Base-by-base conservation (phyloP, 345 rosid species). In the Physaria fendleri region DNA sequence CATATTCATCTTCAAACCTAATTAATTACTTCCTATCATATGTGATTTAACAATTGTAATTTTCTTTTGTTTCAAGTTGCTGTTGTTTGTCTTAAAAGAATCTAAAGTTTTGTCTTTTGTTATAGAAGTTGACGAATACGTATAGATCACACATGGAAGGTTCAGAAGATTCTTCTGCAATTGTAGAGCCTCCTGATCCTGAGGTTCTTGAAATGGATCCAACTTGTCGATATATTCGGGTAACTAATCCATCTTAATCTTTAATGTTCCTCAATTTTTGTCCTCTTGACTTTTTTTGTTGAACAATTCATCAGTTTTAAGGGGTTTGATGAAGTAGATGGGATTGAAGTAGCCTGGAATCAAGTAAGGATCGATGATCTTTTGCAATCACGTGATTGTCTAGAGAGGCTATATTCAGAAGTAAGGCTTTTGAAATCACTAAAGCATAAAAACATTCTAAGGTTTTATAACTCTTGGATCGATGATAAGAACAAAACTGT, bases 291-390 rank as follows among this genome's bases (percentile, higher is more conserved):
- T n/a, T n/a, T n/a, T n/a, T n/a, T n/a, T n/a, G n/a, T n/a, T n/a
- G n/a, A 42, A 18, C 37, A 49, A 8, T 4, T 49, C 30, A 44
- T 59, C 69, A 85, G 98, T 24, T 91, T 85, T 66, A 91, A 77
- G 78, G 98, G 90, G 64, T 91, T 91, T 9, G 98, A 91, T 65
- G 87, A 88, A 76, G 84, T 80, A 57, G 76, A 85, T 61, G 96
- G 96, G 52, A 85, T 91, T 73, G 96, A 91, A 74, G 96, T 91
- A 2, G 98, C 98, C 15, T 91, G 98, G 98, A 79, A 87, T 77
- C 96, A 85, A 77, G 85, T 88, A 47, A 76, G 59, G 58, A 81
- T 91, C 45, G 98, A 91, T 65, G 98, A 85, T 30, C 88, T 82
- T 40, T 60, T 91, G 72, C 96, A 91, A 75, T 83, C 95, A 49